Conservation (phyloP, 768 basidiomycete species). For the Cystofilobasidium macerans region DNA sequence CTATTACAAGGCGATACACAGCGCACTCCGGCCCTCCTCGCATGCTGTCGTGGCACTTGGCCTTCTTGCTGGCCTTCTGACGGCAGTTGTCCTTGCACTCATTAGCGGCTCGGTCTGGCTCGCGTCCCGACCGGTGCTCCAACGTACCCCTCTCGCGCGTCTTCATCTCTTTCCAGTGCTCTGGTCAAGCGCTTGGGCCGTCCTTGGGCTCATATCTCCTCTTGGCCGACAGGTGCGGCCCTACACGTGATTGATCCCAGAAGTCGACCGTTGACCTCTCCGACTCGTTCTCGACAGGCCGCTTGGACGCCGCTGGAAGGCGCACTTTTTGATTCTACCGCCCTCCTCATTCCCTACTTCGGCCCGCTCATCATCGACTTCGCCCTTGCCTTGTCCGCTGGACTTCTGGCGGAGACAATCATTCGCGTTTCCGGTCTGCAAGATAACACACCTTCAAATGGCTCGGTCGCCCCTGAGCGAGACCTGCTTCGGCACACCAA, state of each 20-base stretch:
- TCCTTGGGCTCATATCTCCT: not conserved
- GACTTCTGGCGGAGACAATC: not conserved
- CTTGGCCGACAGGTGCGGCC: slow-evolving; percentile 8
- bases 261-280: not conserved
- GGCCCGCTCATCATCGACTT: slow-evolving; percentile 5
- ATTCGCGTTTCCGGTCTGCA: not conserved
- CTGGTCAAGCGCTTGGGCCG: not conserved
- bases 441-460: no score
- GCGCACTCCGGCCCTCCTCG: not conserved
- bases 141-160: not conserved
- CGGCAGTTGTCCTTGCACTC: not conserved
- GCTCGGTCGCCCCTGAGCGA: no score
- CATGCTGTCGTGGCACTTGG: not conserved
- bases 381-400: not conserved
- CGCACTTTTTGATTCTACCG: slow-evolving; percentile 7
- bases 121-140: not conserved
- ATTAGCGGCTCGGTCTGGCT: not conserved
- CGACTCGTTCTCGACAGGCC: not conserved
- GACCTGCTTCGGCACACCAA: not conserved
- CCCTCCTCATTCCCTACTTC: not conserved
- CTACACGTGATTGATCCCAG: no score
- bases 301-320: slow-evolving; percentile 10
- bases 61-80: not conserved
- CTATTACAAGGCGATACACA: not conserved
- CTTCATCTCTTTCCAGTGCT: not conserved